Conservation (phyloP, 441 rosid species). For the Sinapis alba region DNA sequence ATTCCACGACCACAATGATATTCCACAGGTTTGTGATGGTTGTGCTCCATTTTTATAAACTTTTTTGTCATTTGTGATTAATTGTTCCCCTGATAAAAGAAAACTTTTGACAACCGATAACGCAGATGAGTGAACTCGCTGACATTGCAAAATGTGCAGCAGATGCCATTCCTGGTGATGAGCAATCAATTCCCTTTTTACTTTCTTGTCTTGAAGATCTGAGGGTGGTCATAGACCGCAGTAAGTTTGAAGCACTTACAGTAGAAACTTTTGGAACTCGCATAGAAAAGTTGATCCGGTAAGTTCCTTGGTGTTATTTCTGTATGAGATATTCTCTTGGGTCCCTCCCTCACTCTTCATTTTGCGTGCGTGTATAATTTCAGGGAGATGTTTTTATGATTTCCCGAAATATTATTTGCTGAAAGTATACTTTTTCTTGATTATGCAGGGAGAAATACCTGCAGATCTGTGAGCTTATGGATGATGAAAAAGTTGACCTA, state of each 20-base stretch:
- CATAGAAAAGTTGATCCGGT: constrained; percentile 93
- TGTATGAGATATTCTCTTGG: constrained; percentile 11
- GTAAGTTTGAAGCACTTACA: constrained; percentile 90
- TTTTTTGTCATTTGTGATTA: constrained; percentile 7
- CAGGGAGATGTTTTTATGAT: constrained; percentile 16
- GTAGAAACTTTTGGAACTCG: constrained; percentile 95
- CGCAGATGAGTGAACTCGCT: constrained; percentile 96
- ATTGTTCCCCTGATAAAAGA: constrained; percentile 13
- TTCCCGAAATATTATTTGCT: neutral
- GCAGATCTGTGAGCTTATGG: constrained; percentile 90
- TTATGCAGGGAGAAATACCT: constrained; percentile 87
- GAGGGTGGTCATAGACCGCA: constrained; percentile 78
- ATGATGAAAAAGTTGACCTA: constrained; percentile 87
- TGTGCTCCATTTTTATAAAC: neutral
- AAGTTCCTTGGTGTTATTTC: constrained; percentile 37
- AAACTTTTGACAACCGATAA: constrained; percentile 29
- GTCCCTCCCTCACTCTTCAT: neutral
- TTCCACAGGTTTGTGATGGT: constrained; percentile 68
- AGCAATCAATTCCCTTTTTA: constrained; percentile 65
- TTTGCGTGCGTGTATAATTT: constrained; percentile 1
- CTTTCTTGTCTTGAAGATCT: constrained; percentile 86
- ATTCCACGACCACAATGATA: constrained; percentile 79
- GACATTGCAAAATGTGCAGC: constrained; percentile 97
- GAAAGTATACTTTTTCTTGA: constrained; percentile 24
- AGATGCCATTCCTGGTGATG: constrained; percentile 79